Base-by-base conservation (phyloP, 2,329 filamentous ascomycete species). In the Diaporthe vaccinii region DNA sequence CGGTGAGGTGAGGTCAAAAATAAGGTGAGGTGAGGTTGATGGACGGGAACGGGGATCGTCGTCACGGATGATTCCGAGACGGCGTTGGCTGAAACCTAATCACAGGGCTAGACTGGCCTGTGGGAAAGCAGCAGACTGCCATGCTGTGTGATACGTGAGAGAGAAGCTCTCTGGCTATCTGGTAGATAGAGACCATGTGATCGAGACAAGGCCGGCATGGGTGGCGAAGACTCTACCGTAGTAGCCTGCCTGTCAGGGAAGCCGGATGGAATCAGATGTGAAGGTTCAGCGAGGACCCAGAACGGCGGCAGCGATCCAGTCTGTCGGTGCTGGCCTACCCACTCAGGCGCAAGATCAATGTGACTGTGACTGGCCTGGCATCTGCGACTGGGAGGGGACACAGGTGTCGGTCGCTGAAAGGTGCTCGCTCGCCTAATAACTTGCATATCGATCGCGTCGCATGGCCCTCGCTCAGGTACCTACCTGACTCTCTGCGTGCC, bases 281-380 rank as follows among this genome's bases (percentile, higher is more conserved):
- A 69, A 69, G 65, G 46, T 68, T 39, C 44, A 39, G 31, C 12
- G 46, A 46, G 44, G 46, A 41, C 31, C 91, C 55, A 94, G 86
- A 7, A 88, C 86, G 3, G 77, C 49, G 2, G 84, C 81, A 0
- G 84, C 58, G 75, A 76, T 44, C 76, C 76, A 74, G 68, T 53
- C 73, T 77, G 61, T 71, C 76, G 76, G 76, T 72, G 58, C 34
- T 34, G 46, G 62, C 14, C 6, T 58, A 61, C 53, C 74, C 74
- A 74, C 46, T 74, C 57, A 71, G 39, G 49, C 10, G 22, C 49
- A 39, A 57, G 46, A 68, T 46, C 61, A 59, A 58, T 73, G 70
- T 55, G 70, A 73, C 46, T 6, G 58, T 51, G 69, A 61, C 57
- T 3, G 57, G 31, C 55, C 44, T 39, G 15, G 3, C 36, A 58